phyloP scores from a whole-genome alignment of 352 stramenopile genomes.

The Globisporangium polare region DNA sequence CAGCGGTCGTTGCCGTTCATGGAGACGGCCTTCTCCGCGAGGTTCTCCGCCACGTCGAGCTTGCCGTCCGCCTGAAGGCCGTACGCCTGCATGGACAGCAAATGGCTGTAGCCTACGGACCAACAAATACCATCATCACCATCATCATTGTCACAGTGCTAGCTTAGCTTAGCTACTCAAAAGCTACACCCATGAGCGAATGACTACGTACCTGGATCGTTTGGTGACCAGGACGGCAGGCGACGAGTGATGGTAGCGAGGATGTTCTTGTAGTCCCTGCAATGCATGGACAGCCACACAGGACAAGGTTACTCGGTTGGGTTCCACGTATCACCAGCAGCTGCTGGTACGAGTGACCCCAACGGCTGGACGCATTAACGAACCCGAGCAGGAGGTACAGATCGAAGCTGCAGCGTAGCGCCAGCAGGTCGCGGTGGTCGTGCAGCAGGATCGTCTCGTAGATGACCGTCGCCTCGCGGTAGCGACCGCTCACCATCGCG shows the following conservation, averaged over 20 bases:
- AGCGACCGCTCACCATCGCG: slow-evolving; percentile 59
- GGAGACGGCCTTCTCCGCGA: slow-evolving; percentile 78
- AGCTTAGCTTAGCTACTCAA: too few relatives aligned
- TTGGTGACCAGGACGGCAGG: slow-evolving; percentile 73
- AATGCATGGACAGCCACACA: slow-evolving; percentile 1
- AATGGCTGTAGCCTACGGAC: slow-evolving; percentile 58
- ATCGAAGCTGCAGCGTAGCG: slow-evolving; percentile 74
- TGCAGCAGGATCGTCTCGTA: slow-evolving; percentile 81
- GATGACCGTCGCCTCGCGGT: slow-evolving; percentile 56
- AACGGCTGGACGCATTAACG: neutral
- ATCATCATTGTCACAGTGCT: too few relatives aligned
- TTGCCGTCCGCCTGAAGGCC: slow-evolving; percentile 62
- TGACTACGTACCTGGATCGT: slow-evolving; percentile 31
- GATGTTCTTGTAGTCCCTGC: slow-evolving; percentile 74
- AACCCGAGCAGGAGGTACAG: slow-evolving; percentile 79
- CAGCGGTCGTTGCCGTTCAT: slow-evolving; percentile 84
- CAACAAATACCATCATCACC: neutral
- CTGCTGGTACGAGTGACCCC: neutral
- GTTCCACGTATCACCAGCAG: too few relatives aligned
- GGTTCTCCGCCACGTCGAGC: slow-evolving; percentile 56
- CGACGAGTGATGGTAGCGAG: slow-evolving; percentile 68
- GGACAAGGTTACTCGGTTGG: neutral
- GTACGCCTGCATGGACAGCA: slow-evolving; percentile 82
- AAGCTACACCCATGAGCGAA: too few relatives aligned
- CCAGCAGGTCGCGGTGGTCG: slow-evolving; percentile 64